Conservation (phyloP, 352 stramenopile genomes). For the Globisporangium radiosum region DNA sequence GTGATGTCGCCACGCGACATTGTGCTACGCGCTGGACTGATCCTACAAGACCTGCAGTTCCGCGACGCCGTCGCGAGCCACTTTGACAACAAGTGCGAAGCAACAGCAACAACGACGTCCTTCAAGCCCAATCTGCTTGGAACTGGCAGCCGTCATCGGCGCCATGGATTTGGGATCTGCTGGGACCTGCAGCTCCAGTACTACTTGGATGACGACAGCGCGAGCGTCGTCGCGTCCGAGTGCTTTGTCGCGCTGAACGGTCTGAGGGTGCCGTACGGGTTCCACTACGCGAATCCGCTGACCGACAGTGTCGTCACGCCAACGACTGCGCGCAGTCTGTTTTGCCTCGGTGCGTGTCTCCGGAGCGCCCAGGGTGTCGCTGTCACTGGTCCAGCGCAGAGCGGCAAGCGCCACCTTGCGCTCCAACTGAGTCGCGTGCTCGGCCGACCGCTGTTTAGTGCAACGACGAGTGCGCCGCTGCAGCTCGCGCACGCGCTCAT, state of each 20-base stretch:
- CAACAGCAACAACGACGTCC: neutral
- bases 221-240: constrained; percentile 55
- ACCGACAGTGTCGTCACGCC: constrained; percentile 31
- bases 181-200: constrained; percentile 63
- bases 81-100: constrained; percentile 5
- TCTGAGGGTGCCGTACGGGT: constrained; percentile 51
- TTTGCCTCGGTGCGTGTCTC: constrained; percentile 41
- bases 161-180: constrained; percentile 5
- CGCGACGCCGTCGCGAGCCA: constrained; percentile 35
- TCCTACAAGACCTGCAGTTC: constrained; percentile 51
- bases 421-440: constrained; percentile 36
- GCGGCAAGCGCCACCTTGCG: constrained; percentile 34
- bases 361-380: constrained; percentile 25
- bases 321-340: constrained; percentile 39
- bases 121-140: too few relatives aligned
- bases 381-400: constrained; percentile 15
- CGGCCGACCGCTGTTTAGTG: constrained; percentile 34
- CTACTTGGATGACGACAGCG: constrained; percentile 40
- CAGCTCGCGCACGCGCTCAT: constrained; percentile 24
- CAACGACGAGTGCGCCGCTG: constrained; percentile 3
- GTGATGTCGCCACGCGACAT: constrained; percentile 15
- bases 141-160: neutral
- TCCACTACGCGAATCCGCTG: constrained; percentile 41
- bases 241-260: constrained; percentile 52
- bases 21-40: constrained; percentile 21